phyloP scores from a whole-genome alignment of 2,329 filamentous ascomycete genomes.

The Botryotinia globosa region DNA sequence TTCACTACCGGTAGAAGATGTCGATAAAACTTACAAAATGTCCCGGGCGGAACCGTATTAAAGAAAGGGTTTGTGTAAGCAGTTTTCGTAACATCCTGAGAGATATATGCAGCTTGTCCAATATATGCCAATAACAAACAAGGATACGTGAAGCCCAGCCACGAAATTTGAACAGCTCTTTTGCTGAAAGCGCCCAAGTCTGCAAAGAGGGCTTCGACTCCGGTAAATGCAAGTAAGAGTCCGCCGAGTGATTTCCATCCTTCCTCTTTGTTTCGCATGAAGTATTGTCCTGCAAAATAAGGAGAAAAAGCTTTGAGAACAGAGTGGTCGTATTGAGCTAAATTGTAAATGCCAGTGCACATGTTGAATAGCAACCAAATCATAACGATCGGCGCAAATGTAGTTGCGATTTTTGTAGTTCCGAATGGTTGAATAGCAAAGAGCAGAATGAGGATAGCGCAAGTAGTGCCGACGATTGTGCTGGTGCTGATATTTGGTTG shows the following conservation, averaged over 20 bases:
- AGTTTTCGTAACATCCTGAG: conserved; percentile 48
- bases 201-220: conserved; percentile 75
- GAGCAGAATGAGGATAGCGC: conserved; percentile 61
- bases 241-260: conserved; percentile 68
- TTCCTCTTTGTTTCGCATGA: conserved; percentile 55
- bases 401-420: conserved; percentile 55
- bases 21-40: conserved; percentile 46
- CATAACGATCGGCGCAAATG: conserved; percentile 65
- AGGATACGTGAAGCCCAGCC: conserved; percentile 66
- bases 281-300: conserved; percentile 58
- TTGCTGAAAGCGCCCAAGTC: conserved; percentile 73
- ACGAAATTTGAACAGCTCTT: conserved; percentile 68
- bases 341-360: conserved; percentile 62
- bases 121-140: conserved; percentile 50
- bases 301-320: conserved; percentile 57
- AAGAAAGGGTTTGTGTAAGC: conserved; percentile 74
- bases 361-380: conserved; percentile 65
- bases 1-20: not conserved
- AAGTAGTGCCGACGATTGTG: conserved; percentile 61
- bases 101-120: conserved; percentile 74
- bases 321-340: conserved; percentile 50
- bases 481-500: conserved; percentile 53
- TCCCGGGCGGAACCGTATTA: conserved; percentile 64
- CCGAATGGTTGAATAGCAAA: conserved; percentile 66
- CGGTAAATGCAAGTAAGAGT: conserved; percentile 71